phyloP scores from a whole-genome alignment of 257 asterid species.

The Anisodus tanguticus region DNA sequence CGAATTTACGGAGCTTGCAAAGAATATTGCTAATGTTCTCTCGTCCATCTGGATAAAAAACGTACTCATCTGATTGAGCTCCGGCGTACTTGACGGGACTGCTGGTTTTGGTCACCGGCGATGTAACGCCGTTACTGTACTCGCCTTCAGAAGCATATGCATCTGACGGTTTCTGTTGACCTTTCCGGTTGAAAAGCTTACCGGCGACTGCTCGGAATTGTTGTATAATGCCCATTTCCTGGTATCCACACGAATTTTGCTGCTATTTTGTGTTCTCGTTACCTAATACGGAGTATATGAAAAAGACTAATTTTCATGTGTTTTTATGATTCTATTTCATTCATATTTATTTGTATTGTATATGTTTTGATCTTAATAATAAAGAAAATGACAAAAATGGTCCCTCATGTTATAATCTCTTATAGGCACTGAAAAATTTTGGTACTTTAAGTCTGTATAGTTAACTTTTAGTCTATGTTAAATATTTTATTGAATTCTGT shows the following conservation, averaged over 20 bases:
- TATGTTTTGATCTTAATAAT: too few species aligned
- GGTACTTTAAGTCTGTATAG: too few species aligned
- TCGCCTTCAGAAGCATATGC: constrained; percentile 11
- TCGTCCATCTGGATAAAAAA: neutral
- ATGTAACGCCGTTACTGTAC: neutral
- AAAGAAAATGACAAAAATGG: too few species aligned
- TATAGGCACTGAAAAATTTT: too few species aligned
- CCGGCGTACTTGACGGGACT: constrained; percentile 30
- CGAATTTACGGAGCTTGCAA: constrained; percentile 56
- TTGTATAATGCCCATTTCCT: constrained; percentile 12
- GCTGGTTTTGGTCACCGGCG: neutral
- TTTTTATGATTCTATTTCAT: too few species aligned
- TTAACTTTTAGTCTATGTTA: too few species aligned
- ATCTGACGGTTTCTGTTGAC: constrained; percentile 23
- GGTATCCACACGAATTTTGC: neutral
- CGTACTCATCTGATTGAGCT: constrained; percentile 39
- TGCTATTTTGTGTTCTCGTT: neutral
- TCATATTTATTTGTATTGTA: too few species aligned
- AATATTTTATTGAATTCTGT: too few species aligned
- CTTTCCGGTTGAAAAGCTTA: constrained; percentile 33
- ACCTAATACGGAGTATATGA: neutral
- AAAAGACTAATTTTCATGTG: neutral
- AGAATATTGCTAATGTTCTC: constrained; percentile 33
- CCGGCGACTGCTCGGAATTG: constrained; percentile 38
- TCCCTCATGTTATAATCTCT: too few species aligned